A percentile compares a stretch with the other conserved stretches of the same genome.
Conservation (phyloP, 208 protist genomes). For the Wallacemonas sp. region DNA sequence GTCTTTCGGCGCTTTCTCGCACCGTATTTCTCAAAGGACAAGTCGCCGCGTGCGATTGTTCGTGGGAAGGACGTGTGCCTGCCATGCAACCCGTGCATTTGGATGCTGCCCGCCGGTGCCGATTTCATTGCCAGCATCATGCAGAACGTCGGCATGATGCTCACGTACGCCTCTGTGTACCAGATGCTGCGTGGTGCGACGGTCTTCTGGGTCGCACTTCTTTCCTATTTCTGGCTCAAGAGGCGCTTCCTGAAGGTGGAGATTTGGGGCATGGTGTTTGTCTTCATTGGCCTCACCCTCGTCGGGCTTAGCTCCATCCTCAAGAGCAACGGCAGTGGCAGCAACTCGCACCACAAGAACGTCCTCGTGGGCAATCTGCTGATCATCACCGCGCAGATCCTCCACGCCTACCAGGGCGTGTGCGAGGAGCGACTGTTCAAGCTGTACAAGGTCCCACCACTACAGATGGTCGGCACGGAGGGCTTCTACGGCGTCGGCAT, state of each 20-base stretch:
- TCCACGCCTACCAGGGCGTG: conserved; percentile 91
- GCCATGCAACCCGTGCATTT: conserved; percentile 64
- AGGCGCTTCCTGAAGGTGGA: conserved; percentile 69
- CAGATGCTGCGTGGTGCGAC: conserved; percentile 93
- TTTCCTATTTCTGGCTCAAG: conserved; percentile 84
- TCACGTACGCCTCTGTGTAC: conserved; percentile 89
- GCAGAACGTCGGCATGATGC: conserved; percentile 87
- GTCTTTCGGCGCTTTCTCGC: conserved; percentile 24
- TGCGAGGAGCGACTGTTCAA: conserved; percentile 84
- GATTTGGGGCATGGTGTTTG: conserved; percentile 58
- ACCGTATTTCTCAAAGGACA: conserved; percentile 18
- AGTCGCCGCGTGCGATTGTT: conserved; percentile 13
- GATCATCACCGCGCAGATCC: conserved; percentile 81
- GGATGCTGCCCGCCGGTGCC: conserved; percentile 56
- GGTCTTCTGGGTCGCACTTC: conserved; percentile 83
- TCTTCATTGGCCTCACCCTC: conserved; percentile 56
- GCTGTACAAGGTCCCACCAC: conserved; percentile 65
- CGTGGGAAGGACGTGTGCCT: conserved; percentile 39
- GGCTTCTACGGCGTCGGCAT: conserved; percentile 87
- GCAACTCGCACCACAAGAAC: conserved; percentile 25
- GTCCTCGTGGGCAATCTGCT: conserved; percentile 76
- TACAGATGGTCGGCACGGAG: conserved; percentile 91
- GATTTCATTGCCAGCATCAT: conserved; percentile 85
- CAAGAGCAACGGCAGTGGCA: not conserved
- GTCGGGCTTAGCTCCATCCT: conserved; percentile 66